Evolutionary conservation across 2,329 filamentous ascomycete species (phyloP), one percentile per base, ranked within the genome.

Genomic region (Fusarium albidum): DNA sequence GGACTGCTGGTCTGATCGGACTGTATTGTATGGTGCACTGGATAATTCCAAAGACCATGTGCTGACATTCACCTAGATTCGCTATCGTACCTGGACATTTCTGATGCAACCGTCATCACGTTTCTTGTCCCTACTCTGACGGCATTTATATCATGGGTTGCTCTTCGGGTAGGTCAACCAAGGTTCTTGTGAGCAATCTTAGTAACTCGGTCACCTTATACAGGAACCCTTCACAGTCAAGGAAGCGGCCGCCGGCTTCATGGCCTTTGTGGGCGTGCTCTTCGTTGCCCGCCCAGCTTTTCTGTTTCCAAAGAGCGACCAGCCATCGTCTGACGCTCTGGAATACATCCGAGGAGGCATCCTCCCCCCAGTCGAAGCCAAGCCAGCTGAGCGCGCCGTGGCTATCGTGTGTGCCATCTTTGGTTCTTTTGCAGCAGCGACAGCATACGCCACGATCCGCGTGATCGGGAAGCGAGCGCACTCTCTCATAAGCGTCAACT

Each of bases 91-190:
- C 81, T 95, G 1, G 87, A 90, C 3, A 79, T 95, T 2, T 86
- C 89, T 2, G 91, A 95, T 68, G 88, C 90, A 1, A 92, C 88
- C 0, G 89, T 93, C 18, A 86, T 95, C 28, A 91, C 88, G 7
- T 95, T 94, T 69, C 79, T 95, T 4, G 82, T 89, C 0, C 91
- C 91, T 0, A 87, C 87, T 8, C 77, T 92, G 9, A 86, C 88
- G 8, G 89, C 75, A 2, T 71, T 77, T 80, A 71, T 92, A 81
- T 82, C 86, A 78, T 62, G 92, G 84, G 70, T 91, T 12, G 69
- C 67, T 18, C 49, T 71, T 0, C 41, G 48, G 1, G 69, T 70
- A 53, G 17, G 64, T 49, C 1, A 0, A 32, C 5, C 0, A 25
- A 0, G 7, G 11, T 3, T 9, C 6, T 25, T 3, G 1, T 2